Evolutionary conservation across 192 early-diverging fungal species (phyloP).

Genomic region (Coemansia sp.): DNA sequence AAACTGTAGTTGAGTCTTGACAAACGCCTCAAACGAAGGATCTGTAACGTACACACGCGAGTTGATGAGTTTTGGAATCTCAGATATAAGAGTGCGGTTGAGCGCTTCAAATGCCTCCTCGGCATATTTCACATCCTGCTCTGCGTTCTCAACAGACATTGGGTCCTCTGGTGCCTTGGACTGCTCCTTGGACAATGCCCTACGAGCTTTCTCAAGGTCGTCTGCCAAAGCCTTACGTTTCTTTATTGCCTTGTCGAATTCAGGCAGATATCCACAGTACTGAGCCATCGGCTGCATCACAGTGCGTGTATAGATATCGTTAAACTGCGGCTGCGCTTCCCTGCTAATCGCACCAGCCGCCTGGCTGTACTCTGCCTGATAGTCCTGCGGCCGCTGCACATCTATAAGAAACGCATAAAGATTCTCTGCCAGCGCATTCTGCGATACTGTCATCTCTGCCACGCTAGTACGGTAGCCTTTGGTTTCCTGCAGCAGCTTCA

Average conservation of each 20-base stretch:
- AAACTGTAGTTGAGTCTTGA: conserved; percentile 91
- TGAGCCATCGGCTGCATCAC: conserved; percentile 89
- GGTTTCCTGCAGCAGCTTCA: conserved; percentile 84
- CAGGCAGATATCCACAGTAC: conserved; percentile 84
- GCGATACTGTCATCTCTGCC: conserved; percentile 78
- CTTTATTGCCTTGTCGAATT: conserved; percentile 89
- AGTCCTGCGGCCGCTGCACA: conserved; percentile 70
- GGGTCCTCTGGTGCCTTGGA: conserved; percentile 79
- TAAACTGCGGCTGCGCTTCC: conserved; percentile 75
- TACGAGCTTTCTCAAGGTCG: conserved; percentile 81
- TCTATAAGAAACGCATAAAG: conserved; percentile 85
- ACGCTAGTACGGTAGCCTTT: conserved; percentile 90
- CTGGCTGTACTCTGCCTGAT: conserved; percentile 80
- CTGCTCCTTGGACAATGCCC: conserved; percentile 75
- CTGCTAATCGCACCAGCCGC: conserved; percentile 79
- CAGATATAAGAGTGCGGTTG: conserved; percentile 76
- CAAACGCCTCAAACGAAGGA: conserved; percentile 93
- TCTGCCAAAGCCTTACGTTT: conserved; percentile 83
- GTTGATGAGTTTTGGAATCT: conserved; percentile 90
- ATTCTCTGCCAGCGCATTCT: conserved; percentile 81
- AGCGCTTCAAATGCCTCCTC: conserved; percentile 76
- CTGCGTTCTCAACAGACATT: conserved; percentile 62
- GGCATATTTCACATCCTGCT: conserved; percentile 74
- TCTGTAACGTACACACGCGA: conserved; percentile 86
- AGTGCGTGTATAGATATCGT: conserved; percentile 79